Evolutionary conservation across 139 green algal genomes (phyloP).

Genomic region (Volvox africanus): DNA sequence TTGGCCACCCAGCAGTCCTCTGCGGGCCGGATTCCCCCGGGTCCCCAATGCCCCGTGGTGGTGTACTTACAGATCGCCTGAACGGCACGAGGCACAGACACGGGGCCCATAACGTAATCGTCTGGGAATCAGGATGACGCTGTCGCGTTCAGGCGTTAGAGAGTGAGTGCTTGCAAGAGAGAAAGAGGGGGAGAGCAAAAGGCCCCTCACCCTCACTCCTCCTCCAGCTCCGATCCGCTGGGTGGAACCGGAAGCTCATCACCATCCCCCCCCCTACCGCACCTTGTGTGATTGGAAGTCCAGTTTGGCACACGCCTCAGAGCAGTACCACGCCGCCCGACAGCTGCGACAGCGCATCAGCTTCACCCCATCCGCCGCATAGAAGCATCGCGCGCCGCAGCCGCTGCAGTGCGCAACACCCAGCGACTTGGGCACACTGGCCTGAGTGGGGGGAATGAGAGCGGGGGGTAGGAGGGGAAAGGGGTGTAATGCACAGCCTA

Average conservation of each 20-base stretch:
- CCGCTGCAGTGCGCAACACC: conserved; percentile 35
- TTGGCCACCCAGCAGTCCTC: conserved; percentile 49
- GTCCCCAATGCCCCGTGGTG: conserved; percentile 35
- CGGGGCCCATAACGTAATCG: no score
- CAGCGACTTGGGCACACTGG: conserved; percentile 38
- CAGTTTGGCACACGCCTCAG: conserved; percentile 14
- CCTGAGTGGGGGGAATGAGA: background rate
- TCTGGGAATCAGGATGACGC: no score
- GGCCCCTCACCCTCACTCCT: background rate
- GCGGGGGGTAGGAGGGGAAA: background rate
- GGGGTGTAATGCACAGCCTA: background rate
- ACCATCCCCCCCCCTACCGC: background rate
- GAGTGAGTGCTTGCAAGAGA: no score
- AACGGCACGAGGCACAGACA: background rate
- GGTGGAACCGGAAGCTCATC: no score
- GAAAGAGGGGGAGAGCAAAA: background rate
- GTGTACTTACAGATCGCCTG: conserved; percentile 17
- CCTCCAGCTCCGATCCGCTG: no score
- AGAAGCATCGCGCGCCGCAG: conserved; percentile 39
- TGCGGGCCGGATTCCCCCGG: conserved; percentile 8
- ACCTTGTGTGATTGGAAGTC: conserved; percentile 42
- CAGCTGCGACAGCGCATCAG: conserved; percentile 35
- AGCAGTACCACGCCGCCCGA: conserved; percentile 37
- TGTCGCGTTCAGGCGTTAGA: background rate
- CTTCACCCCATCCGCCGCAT: conserved; percentile 13